Evolutionary conservation across 352 stramenopile genomes (phyloP), one percentile per base, ranked within the genome.

Genomic region (Phytopythium delawarense): DNA sequence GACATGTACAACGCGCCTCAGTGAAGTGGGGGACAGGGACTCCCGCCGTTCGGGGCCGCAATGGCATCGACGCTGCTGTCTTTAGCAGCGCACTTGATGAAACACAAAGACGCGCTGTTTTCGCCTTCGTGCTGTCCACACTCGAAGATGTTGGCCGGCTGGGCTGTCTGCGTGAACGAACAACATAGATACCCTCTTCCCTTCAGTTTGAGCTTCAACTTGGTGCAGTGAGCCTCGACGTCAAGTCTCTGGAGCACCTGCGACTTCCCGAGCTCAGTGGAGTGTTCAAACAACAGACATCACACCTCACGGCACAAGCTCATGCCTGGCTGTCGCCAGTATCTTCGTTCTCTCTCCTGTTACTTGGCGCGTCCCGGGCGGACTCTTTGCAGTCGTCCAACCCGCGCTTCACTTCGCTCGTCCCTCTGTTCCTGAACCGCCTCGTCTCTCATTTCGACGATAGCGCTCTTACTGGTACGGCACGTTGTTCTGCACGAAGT

Each of bases 1-100:
- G 86, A 94, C 71, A 92, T 94, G 80, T 91, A 94, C 78, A 94
- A 94, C 74, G 83, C 84, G 50, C 79, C 81, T 49, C 83, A 94
- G 73, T 92, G 89, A 79, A 62, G 39, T n/a, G 7, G 18, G 13
- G 15, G 7, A n/a, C 39, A 45, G 13, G 7, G 37, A 42, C 3
- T 42, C 25, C 25, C 25, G 25, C 25, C 25, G 25, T 2, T 28
- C 2, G 25, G 25, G 25, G 2, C 25, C 25, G 25, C 25, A 28
- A 28, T 28, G 25, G 25, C 25, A 28, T 28, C 25, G 25, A 28
- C 25, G 25, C 25, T 28, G 25, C 25, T 28, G 25, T 28, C 25
- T 28, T 28, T 28, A 28, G 25, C 25, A 28, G 25, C 25, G 25
- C 25, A 28, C 25, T 28, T 28, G 25, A 44, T 18, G 39, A 45